Evolutionary conservation across 1,284 basidiomycete species (phyloP), one percentile per base, ranked within the genome.

Genomic region (Exsudoporus floridanus): DNA sequence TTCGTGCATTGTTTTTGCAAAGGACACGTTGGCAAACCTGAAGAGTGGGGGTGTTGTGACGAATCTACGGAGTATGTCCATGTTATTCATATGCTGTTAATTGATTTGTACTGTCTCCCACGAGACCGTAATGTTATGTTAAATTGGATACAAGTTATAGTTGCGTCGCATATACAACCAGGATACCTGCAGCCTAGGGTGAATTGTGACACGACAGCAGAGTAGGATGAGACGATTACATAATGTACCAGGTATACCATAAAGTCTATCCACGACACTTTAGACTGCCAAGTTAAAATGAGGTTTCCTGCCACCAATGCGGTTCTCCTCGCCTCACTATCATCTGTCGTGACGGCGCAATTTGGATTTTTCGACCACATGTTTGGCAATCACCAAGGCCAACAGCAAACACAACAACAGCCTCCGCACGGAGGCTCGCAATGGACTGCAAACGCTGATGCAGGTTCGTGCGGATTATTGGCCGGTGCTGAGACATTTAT

Each of bases 361-460:
- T 72, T 72, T 52, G 66, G 63, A 16, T 74, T 72, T 48, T 72
- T 72, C 49, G 69, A 72, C 49, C 68, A 70, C 1, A 64, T 72
- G 67, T 72, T 72, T 50, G 71, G 72, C 28, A 61, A 60, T 34
- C 52, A 54, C 21, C 66, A 67, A 33, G 57, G 49, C 25, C 66
- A 73, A 36, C 70, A 73, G 38, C 70, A 73, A 45, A 33, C 28
- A 18, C 59, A 70, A 33, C 65, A 70, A 35, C 61, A 54, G 12
- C 51, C 52, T 18, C 40, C 60, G 16, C 54, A 62, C 27, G 37
- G 25, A 42, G 57, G 57, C 14, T 70, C 63, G 8, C 73, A 72
- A 52, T 71, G 72, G 70, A 56, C 50, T 21, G 53, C 59, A 0
- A 66, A 72, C 4, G 63, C 66, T 10, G 67, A 73, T 18, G 45